Conservation (phyloP, 495 filamentous ascomycete species). For the Xylaria scruposa region DNA sequence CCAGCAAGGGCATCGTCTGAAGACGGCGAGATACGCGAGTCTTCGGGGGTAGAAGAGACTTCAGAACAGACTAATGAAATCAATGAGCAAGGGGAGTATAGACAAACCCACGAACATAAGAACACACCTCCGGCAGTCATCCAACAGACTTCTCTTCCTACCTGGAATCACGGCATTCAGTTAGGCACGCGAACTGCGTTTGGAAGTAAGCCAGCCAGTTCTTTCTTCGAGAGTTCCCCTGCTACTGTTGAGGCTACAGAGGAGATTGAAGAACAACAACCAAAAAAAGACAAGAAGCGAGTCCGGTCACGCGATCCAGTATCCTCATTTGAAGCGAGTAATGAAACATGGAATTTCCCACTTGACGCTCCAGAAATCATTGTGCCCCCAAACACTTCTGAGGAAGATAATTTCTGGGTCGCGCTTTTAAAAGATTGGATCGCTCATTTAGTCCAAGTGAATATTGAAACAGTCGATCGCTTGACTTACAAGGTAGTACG, state of each 20-base stretch:
- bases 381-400: background rate
- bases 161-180: conserved; percentile 50
- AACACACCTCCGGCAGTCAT: background rate
- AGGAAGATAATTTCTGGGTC: conserved; percentile 18
- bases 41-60: background rate
- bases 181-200: conserved; percentile 34
- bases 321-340: conserved; percentile 27
- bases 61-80: background rate
- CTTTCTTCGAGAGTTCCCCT: conserved; percentile 23
- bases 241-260: conserved; percentile 1
- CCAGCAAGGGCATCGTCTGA: background rate
- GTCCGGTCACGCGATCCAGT: conserved; percentile 13
- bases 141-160: conserved; percentile 20
- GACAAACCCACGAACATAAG: background rate
- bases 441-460: conserved; percentile 26
- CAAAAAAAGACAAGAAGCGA: conserved; percentile 19
- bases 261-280: background rate
- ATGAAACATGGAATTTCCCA: conserved; percentile 33
- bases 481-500: conserved; percentile 30
- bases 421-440: conserved; percentile 18
- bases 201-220: conserved; percentile 25
- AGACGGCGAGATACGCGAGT: background rate
- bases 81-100: too few species aligned
- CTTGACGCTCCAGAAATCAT: conserved; percentile 3
- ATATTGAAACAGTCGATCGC: conserved; percentile 15